Percentiles rank a stretch among this genome's conserved stretches.
phyloP scores from a whole-genome alignment of 805 yeast genomes.

The Candida ulmi region DNA sequence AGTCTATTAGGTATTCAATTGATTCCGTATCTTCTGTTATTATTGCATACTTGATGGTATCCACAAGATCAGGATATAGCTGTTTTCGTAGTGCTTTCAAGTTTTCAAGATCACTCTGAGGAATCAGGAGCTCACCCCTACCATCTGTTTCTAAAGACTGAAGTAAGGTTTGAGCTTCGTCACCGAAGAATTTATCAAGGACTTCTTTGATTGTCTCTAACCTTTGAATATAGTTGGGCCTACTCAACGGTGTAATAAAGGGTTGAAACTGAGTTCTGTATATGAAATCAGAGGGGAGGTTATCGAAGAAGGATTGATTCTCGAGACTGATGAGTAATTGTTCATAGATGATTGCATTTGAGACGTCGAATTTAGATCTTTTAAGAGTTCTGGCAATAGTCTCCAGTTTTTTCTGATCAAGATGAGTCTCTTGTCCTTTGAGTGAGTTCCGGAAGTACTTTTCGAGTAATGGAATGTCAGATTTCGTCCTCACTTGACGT shows the following conservation, averaged over 20 bases:
- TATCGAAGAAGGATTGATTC: constrained; percentile 1
- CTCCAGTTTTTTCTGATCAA: no score
- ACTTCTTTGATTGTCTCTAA: background rate
- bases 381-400: no score
- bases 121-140: no score
- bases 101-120: no score
- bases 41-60: constrained; percentile 7
- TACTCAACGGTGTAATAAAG: constrained; percentile 1
- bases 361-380: no score
- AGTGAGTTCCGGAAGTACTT: no score
- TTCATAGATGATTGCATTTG: no score
- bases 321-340: no score
- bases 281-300: background rate
- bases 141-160: no score
- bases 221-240: constrained; percentile 6
- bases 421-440: no score
- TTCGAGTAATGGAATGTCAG: background rate
- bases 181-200: background rate
- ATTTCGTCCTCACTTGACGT: no score
- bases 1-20: background rate
- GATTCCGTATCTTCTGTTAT: constrained; percentile 2
- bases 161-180: background rate
- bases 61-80: constrained; percentile 6
- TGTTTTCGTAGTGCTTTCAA: background rate
- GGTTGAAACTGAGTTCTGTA: constrained; percentile 4